Percentiles rank a stretch among this genome's conserved stretches.
phyloP scores from a whole-genome alignment of 2,329 filamentous ascomycete species.

The Penicillium sp. region DNA sequence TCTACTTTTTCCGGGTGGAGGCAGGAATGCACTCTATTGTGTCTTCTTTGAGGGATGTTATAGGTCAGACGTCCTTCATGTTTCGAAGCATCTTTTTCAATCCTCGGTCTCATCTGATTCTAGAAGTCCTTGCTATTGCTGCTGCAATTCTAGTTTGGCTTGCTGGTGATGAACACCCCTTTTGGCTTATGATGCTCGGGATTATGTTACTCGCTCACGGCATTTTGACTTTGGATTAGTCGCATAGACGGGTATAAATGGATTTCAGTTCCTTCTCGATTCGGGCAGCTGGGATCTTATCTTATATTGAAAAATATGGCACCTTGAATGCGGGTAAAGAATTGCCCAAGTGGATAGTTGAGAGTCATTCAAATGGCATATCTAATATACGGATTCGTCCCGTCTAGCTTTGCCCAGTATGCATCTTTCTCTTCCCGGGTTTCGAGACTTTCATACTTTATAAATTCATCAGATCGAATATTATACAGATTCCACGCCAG shows the following conservation, averaged over 20 bases:
- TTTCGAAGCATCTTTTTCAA: neutral
- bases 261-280: neutral
- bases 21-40: neutral
- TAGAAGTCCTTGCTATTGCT: neutral
- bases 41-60: neutral
- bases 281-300: too few species aligned
- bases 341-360: neutral
- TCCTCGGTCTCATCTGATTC: neutral
- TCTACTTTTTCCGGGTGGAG: neutral
- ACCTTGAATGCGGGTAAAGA: neutral
- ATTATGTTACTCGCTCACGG: neutral
- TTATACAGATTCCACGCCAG: slow-evolving; percentile 2
- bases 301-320: too few species aligned
- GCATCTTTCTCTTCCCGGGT: neutral
- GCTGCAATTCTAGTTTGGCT: neutral
- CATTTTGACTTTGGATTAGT: neutral
- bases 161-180: neutral
- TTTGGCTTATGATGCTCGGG: neutral
- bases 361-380: neutral
- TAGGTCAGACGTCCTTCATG: neutral
- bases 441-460: too few species aligned
- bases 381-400: neutral
- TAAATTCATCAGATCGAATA: too few species aligned
- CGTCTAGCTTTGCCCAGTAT: neutral
- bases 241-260: neutral